Evolutionary conservation across 2,329 filamentous ascomycete genomes (phyloP).

Genomic region (Colletotrichum trifolii): DNA sequence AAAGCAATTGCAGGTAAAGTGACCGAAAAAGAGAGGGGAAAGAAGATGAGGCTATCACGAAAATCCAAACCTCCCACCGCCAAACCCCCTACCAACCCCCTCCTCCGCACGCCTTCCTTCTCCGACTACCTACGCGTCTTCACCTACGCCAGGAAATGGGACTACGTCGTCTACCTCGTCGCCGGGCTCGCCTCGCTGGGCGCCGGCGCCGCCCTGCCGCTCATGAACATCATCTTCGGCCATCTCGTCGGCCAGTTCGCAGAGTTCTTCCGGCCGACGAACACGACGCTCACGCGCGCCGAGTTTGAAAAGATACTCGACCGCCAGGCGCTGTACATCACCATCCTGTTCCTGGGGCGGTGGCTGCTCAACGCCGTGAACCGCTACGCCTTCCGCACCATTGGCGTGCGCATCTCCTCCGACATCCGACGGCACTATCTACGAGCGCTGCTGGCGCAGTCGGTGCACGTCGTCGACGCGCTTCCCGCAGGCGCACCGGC

Average conservation of each 20-base stretch:
- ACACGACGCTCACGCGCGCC: constrained; percentile 39
- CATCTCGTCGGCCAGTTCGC: constrained; percentile 45
- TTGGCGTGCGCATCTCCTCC: constrained; percentile 70
- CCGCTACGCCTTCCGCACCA: constrained; percentile 70
- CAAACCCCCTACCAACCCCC: neutral
- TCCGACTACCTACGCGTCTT: constrained; percentile 41
- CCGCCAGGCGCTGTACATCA: constrained; percentile 62
- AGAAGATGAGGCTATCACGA: too few relatives aligned
- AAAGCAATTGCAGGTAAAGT: too few relatives aligned
- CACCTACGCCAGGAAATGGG: constrained; percentile 46
- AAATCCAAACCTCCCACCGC: too few relatives aligned
- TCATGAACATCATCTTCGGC: constrained; percentile 52
- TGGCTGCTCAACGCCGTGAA: constrained; percentile 73
- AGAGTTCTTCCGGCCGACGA: constrained; percentile 39
- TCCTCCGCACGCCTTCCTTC: constrained; percentile 21
- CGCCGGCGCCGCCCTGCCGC: constrained; percentile 46
- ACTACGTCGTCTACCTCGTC: constrained; percentile 43
- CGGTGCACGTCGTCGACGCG: constrained; percentile 60
- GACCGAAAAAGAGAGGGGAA: too few relatives aligned
- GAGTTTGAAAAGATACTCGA: constrained; percentile 36
- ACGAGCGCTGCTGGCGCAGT: constrained; percentile 60
- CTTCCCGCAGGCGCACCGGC: constrained; percentile 62
- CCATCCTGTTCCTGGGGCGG: constrained; percentile 76
- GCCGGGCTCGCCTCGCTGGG: constrained; percentile 47
- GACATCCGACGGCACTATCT: constrained; percentile 65